These are phyloP conservation scores for Neurospora sp. DNA, from an alignment of 495 filamentous ascomycete genomes.

Conservation along the genomic window DNA sequence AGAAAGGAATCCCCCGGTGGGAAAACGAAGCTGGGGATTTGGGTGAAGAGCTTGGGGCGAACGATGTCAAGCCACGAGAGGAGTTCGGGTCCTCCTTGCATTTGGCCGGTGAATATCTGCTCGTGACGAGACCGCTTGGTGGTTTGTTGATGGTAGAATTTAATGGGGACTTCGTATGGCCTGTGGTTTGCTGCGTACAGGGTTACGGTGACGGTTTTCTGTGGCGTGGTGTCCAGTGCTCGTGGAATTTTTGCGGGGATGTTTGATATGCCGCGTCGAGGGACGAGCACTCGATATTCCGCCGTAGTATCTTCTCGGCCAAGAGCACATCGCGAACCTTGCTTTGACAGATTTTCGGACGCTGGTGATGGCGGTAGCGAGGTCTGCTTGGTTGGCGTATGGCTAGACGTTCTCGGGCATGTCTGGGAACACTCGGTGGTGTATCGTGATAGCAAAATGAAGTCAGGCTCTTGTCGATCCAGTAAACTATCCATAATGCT, in stretches of 20 bases:
- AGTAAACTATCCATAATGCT: not conserved
- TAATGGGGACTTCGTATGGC: not conserved
- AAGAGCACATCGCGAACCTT: not conserved
- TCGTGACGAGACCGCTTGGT: not conserved
- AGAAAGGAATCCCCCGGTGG: not conserved
- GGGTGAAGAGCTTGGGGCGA: not conserved
- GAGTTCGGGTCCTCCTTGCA: not conserved
- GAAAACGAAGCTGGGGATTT: not conserved
- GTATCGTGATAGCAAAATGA: not conserved
- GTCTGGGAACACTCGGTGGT: not conserved
- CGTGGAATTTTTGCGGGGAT: not conserved
- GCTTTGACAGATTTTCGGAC: not conserved
- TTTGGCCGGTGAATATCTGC: not conserved
- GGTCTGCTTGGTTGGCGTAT: not conserved
- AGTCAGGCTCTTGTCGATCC: not conserved
- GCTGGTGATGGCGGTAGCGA: not conserved
- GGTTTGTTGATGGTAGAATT: not conserved
- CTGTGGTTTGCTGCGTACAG: not conserved
- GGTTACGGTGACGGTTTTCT: not conserved
- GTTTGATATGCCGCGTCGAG: not conserved
- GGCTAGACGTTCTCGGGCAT: not conserved
- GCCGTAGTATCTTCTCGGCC: not conserved
- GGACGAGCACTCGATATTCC: not conserved
- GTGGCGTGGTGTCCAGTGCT: not conserved
- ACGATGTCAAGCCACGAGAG: not conserved